Evolutionary conservation across 2,329 filamentous ascomycete genomes (phyloP), one percentile per base, ranked within the genome.

Genomic region (Huntiella savannae): DNA sequence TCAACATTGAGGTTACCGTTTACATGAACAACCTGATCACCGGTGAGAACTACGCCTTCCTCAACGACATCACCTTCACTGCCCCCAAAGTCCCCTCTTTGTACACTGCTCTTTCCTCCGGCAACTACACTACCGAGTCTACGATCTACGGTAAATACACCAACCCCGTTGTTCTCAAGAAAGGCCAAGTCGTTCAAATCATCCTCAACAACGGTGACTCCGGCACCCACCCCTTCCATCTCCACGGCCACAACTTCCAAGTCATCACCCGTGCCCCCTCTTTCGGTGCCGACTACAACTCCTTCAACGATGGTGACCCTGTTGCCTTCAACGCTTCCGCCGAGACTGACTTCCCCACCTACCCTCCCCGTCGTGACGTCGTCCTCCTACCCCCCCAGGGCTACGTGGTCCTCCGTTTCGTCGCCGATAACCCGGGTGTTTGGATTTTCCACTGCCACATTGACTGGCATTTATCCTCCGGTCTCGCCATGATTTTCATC

Each of bases 11-110:
- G 2, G 61, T 77, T 5, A 58, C 54, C 41, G 57, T 68, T n/a
- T 55, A 56, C 45, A 73, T 73, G 64, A 62, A 68, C 51, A 70
- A 71, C 41, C 63, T 77, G 3, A 62, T 63, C 12, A 65, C 77
- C 43, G 74, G 75, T 4, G 64, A 67, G 16, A 64, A 60, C 54
- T 77, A 77, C 52, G 70, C 66, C 41, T 70, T 71, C 52, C 64
- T 74, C 56, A 81, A 81, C 59, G 71, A 75, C 56, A 66, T 77
- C 47, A 78, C 75, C 15, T 83, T 79, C 53, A 66, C 71, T 4
- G 49, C 60, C 1, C 78, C 74, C 15, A 77, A 80, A 56, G 77
- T 82, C 0, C 79, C 79, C 0, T 73, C 75, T 0, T 62, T 83
- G 0, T 82, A 79, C 61, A 76, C 74, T 1, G 76, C 68, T n/a